Evolutionary conservation across 2,329 filamentous ascomycete species (phyloP), one percentile per base, ranked within the genome.

Genomic region (Ophiostoma perfectum): DNA sequence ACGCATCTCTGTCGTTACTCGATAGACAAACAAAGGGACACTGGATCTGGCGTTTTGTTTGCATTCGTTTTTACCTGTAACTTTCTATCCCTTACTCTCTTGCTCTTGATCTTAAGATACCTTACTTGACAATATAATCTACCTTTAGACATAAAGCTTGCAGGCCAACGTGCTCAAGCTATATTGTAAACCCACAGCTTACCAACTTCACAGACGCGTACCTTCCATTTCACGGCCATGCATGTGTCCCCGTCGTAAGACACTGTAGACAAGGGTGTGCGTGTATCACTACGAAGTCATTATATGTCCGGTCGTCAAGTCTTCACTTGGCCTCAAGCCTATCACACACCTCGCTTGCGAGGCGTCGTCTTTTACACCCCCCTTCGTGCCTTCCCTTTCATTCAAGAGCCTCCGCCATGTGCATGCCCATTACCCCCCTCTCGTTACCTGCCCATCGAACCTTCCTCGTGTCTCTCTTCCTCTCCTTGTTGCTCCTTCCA

Each of bases 41-140:
- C 58, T 62, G 58, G 58, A 42, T 62, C 6, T 42, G 58, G 58
- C 58, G 58, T 18, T 27, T 44, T 64, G 14, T 64, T 62, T 16
- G n/a, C 66, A 18, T 62, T 63, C 27, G 27, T 27, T 65, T 36
- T 67, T 65, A 16, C 5, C 36, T 60, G 36, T 9, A 52, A 7
- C 39, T 38, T 39, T 3, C 18, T 42, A 6, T 18, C 8, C 9
- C 18, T 36, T 18, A 9, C 41, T 62, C n/a, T 62, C 58, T 27
- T 41, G 7, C 44, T 16, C 41, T 42, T 16, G 5, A 3, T 45
- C 44, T 65, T 45, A 14, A 27, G 55, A 60, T 60, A 60, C 55
- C 55, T 60, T 60, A 27, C 27, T 38, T 60, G 55, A 60, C 38
- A 16, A 60, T 38, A 38, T 27, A 38, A 60, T 60, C 55, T 60